These are phyloP conservation scores for Epichloe amarillans DNA, from an alignment of 2,329 filamentous ascomycete genomes.

Conservation along the genomic window DNA sequence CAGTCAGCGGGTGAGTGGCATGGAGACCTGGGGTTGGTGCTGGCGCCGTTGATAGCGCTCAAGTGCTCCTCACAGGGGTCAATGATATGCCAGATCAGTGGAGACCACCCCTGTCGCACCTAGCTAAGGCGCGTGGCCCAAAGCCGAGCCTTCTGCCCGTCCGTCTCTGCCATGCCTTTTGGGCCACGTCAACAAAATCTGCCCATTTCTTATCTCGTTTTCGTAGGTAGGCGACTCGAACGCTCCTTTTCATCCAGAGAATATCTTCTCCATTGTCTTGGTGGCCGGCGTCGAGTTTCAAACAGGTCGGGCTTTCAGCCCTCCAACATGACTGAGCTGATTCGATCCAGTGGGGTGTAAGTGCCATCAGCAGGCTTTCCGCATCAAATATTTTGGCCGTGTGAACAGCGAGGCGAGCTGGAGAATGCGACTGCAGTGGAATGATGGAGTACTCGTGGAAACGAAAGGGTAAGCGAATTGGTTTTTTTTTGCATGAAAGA, in stretches of 20 bases:
- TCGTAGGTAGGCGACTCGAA: background rate
- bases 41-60: conserved; percentile 1
- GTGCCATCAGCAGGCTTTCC: background rate
- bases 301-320: background rate
- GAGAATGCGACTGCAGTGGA: conserved; percentile 5
- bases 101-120: conserved; percentile 3
- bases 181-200: background rate
- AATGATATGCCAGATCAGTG: conserved; percentile 1
- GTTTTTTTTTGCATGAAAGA: conserved; percentile 12
- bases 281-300: background rate
- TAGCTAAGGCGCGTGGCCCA: conserved; percentile 2
- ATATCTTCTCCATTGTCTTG: background rate
- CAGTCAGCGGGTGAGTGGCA: background rate
- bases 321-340: background rate
- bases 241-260: background rate
- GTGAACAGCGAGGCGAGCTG: background rate
- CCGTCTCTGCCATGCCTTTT: background rate
- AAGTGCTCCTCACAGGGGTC: background rate
- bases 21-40: conserved; percentile 1
- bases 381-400: background rate
- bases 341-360: conserved; percentile 2
- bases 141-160: conserved; percentile 1
- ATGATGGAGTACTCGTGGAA: conserved; percentile 4
- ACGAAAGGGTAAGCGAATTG: conserved; percentile 1
- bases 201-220: background rate